Evolutionary conservation across 2,329 filamentous ascomycete genomes (phyloP).

Genomic region (Sporothrix euskadiensis): DNA sequence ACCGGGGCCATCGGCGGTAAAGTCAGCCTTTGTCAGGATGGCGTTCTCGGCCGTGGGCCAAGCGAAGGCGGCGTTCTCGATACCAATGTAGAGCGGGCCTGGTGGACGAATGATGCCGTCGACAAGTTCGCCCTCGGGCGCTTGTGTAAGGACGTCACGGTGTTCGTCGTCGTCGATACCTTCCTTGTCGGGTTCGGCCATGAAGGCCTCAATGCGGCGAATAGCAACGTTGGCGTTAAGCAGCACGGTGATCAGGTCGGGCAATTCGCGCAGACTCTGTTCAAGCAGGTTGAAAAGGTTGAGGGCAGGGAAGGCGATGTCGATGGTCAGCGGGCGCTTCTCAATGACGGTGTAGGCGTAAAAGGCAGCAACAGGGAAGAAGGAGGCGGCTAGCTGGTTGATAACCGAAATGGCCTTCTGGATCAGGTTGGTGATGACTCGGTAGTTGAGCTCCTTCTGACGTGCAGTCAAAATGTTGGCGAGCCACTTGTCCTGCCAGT

Average conservation of each 20-base stretch:
- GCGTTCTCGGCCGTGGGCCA: slow-evolving; percentile 69
- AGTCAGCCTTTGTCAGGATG: slow-evolving; percentile 50
- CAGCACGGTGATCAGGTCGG: slow-evolving; percentile 70
- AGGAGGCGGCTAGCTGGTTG: slow-evolving; percentile 68
- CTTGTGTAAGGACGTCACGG: slow-evolving; percentile 30
- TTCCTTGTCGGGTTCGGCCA: slow-evolving; percentile 78
- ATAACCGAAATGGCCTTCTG: slow-evolving; percentile 64
- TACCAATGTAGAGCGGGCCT: slow-evolving; percentile 47
- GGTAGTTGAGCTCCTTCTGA: slow-evolving; percentile 65
- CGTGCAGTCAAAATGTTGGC: slow-evolving; percentile 67
- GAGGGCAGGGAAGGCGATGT: slow-evolving; percentile 83
- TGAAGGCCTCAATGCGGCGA: slow-evolving; percentile 79
- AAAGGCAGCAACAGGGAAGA: slow-evolving; percentile 80
- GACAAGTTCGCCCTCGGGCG: slow-evolving; percentile 9
- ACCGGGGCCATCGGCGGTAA: slow-evolving; percentile 49
- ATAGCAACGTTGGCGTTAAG: slow-evolving; percentile 84
- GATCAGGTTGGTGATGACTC: slow-evolving; percentile 65
- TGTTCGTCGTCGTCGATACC: slow-evolving; percentile 46
- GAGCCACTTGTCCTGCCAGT: slow-evolving; percentile 78
- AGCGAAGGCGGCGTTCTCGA: slow-evolving; percentile 69
- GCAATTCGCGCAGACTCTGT: slow-evolving; percentile 70
- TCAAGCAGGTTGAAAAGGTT: slow-evolving; percentile 79
- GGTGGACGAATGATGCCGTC: slow-evolving; percentile 26
- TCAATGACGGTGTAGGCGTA: slow-evolving; percentile 76
- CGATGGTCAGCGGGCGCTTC: slow-evolving; percentile 67